A percentile compares a stretch with the other conserved stretches of the same genome.
Evolutionary conservation across 768 basidiomycete genomes (phyloP).

Genomic region (Pisolithus marmoratus): DNA sequence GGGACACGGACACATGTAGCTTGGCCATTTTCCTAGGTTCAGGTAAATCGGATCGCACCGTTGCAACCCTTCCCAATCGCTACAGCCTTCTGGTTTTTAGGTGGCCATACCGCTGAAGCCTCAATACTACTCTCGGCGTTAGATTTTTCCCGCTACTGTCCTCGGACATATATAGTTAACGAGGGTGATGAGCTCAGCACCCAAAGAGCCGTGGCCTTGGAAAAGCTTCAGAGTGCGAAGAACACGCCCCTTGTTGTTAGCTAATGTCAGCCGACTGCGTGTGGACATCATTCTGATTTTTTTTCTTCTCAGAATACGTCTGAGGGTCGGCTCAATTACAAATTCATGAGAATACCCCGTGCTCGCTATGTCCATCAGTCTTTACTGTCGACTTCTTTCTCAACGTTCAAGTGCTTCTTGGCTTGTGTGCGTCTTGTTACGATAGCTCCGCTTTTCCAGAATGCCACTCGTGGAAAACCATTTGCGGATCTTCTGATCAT

Average conservation of each 20-base stretch:
- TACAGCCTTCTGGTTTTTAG: constrained; percentile 36
- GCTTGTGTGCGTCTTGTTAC: constrained; percentile 58
- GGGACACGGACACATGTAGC: constrained; percentile 28
- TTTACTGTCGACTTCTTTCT: constrained; percentile 60
- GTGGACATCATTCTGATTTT: constrained; percentile 6
- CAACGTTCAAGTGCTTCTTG: constrained; percentile 57
- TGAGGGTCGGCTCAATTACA: constrained; percentile 28
- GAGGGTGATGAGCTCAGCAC: constrained; percentile 77
- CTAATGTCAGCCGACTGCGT: background rate
- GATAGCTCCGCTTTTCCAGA: constrained; percentile 40
- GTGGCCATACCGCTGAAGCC: constrained; percentile 92
- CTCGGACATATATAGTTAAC: constrained; percentile 76
- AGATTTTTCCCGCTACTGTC: constrained; percentile 68
- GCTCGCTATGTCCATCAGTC: constrained; percentile 85
- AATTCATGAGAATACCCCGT: constrained; percentile 69
- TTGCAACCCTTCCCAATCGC: constrained; percentile 1
- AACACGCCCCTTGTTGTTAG: constrained; percentile 12
- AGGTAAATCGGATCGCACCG: constrained; percentile 42
- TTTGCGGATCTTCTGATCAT: constrained; percentile 77
- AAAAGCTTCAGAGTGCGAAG: constrained; percentile 30
- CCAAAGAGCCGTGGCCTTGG: constrained; percentile 62
- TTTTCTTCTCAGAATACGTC: constrained; percentile 3
- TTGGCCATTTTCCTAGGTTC: constrained; percentile 92
- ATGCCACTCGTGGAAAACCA: constrained; percentile 11
- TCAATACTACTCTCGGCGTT: constrained; percentile 66